Evolutionary conservation across 179 eudicot species (phyloP), one percentile per base, ranked within the genome.

Genomic region (Nepenthes alata): DNA sequence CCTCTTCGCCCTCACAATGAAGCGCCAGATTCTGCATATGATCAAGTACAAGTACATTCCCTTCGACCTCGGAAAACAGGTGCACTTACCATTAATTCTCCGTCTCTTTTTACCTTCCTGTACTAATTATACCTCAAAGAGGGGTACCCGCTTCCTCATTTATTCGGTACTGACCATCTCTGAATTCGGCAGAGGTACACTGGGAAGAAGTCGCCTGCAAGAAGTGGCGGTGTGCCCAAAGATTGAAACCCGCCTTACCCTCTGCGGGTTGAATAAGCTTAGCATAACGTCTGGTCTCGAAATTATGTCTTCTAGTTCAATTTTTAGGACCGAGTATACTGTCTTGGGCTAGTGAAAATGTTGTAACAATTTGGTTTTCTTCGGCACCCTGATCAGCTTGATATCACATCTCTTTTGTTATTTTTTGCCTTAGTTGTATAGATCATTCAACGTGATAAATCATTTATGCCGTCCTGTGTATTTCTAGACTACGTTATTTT

Each of bases 1-100:
- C 25, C 75, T 70, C 3, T 66, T 74, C 37, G 65, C 67, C 47
- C 78, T 74, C 2, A 74, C 81, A 52, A 74, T 74, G 81, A 77
- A 74, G 75, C 81, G 81, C 11, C 81, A 77, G 58, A 70, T 77
- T 51, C 73, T 67, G 77, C 81, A 73, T 54, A 77, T 77, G 81
- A 70, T 77, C 55, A 71, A 74, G 68, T 74, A 77, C 69, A 77
- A 34, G 71, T 74, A 77, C 35, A 57, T 78, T 57, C 78, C 81
- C 2, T 68, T 78, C 66, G 68, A 62, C 67, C 6, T 74, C 10
- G 81, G 78, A n/a, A 78, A 74, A 62, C 74, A 78, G 78, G 81
- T 76, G 56, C 6, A 37, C n/a, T 36, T 2, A 57, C 45, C 36
- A 10, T 13, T 1, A 35, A 11, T 6, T 35, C 45, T 14, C 48